phyloP scores from a whole-genome alignment of 2,329 filamentous ascomycete species.

The Pseudogymnoascus sp. region DNA sequence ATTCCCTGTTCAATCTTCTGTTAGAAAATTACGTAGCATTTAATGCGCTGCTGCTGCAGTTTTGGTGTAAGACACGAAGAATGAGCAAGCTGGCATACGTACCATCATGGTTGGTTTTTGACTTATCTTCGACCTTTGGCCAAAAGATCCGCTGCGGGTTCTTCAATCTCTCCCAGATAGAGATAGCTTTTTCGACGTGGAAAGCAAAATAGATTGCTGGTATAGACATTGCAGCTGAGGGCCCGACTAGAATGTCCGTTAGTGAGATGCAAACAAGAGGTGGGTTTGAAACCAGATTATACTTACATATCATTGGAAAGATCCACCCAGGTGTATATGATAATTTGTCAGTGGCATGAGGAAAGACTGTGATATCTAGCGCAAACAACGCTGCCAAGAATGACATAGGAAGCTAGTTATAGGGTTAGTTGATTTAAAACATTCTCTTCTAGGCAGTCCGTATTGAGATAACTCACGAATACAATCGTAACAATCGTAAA shows the following conservation, averaged over 20 bases:
- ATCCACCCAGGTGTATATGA: not conserved
- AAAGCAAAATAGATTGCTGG: slow-evolving; percentile 4
- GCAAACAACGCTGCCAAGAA: not conserved
- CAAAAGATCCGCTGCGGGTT: not conserved
- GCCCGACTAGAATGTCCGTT: not conserved
- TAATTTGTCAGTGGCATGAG: not conserved
- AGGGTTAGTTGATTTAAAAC: too few species aligned
- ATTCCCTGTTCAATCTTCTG: too few species aligned
- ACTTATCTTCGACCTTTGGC: not conserved
- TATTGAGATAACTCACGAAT: slow-evolving; percentile 31
- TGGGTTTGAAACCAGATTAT: not conserved
- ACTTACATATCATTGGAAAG: not conserved
- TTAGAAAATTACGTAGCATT: not conserved
- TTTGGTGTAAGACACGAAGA: not conserved
- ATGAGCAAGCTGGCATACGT: not conserved
- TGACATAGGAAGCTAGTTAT: not conserved
- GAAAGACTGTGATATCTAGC: not conserved
- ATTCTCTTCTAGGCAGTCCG: too few species aligned
- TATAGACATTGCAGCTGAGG: not conserved
- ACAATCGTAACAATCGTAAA: slow-evolving; percentile 42
- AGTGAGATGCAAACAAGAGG: not conserved
- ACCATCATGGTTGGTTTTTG: not conserved
- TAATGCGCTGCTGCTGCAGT: not conserved
- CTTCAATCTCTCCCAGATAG: not conserved
- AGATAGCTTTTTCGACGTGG: not conserved